Evolutionary conservation across 83 land plant genomes (phyloP), one percentile per base, ranked within the genome.

Genomic region (Thuja plicata): DNA sequence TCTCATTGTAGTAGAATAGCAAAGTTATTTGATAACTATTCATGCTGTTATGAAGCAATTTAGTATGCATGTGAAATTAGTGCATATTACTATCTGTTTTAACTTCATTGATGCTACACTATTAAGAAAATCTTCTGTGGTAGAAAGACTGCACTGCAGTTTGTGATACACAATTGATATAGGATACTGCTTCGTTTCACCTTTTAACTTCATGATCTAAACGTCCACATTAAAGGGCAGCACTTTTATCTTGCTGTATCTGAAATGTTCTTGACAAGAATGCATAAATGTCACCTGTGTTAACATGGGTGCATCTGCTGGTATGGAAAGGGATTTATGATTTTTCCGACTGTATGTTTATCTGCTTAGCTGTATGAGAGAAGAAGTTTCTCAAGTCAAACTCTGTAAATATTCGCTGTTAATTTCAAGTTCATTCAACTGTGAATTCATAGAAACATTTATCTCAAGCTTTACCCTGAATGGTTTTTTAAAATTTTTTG

Each of bases 401-500:
- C 30, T 24, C 32, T 24, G 10, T 82, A 82, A n/a, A 8, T 43
- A 52, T 30, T 8, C 46, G 50, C 17, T n/a, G 85, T 30, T 83
- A 40, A 83, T 83, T 48, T 83, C 30, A 5, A n/a, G 30, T 83
- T 35, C 48, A 45, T 83, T 46, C 85, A n/a, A 46, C 4, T 76
- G 84, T 21, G n/a, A 83, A 27, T 46, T 46, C 85, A 76, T 76
- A 46, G 55, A 17, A 43, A 19, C 16, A 8, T 83, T 83, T 46
- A 83, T 83, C 2, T 43, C 24, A 11, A 83, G 54, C 48, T 83
- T 83, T 46, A 48, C n/a, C 54, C 85, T 83, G 17, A 83, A 83
- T 12, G 35, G 10, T n/a, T 7, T 89, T 81, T 21, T 32, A n/a
- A 79, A 37, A 57, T 82, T 70, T 30, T 79, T 89, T 93, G 54